A percentile compares a stretch with the other conserved stretches of the same genome.
phyloP scores from a whole-genome alignment of 1,284 basidiomycete species.

The Naganishia albida region DNA sequence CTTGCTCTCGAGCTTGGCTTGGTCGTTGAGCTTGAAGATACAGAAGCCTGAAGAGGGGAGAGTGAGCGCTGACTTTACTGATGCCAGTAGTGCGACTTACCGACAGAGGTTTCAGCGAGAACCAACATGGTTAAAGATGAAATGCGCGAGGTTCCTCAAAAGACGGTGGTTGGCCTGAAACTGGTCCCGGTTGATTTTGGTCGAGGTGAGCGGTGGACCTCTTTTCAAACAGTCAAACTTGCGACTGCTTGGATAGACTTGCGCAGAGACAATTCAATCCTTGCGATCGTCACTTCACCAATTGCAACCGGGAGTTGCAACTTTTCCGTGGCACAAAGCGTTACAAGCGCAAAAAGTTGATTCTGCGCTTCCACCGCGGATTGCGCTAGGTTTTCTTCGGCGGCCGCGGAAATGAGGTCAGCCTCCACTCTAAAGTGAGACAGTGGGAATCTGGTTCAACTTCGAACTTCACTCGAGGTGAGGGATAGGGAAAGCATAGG shows the following conservation, averaged over 20 bases:
- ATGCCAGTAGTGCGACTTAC: conserved; percentile 9
- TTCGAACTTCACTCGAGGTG: too few relatives aligned
- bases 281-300: conserved; percentile 19
- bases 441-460: conserved; percentile 5
- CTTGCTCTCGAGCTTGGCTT: conserved; percentile 80
- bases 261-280: neutral
- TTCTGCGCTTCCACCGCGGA: conserved; percentile 2
- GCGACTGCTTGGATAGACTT: conserved; percentile 8
- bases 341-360: conserved; percentile 19
- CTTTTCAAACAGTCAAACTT: conserved; percentile 10
- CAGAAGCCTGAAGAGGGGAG: conserved; percentile 83
- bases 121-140: conserved; percentile 52
- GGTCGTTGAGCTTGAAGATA: conserved; percentile 93
- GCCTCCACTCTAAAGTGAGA: neutral
- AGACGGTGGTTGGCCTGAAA: conserved; percentile 33
- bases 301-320: conserved; percentile 4
- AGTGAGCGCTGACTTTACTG: neutral
- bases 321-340: conserved; percentile 13
- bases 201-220: conserved; percentile 1
- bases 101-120: conserved; percentile 55
- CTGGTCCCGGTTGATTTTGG: conserved; percentile 39
- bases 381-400: neutral
- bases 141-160: conserved; percentile 3
- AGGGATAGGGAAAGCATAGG: too few relatives aligned
- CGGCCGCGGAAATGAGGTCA: neutral